Evolutionary conservation across 345 rosid species (phyloP).

Genomic region (Triadica sebifera): DNA sequence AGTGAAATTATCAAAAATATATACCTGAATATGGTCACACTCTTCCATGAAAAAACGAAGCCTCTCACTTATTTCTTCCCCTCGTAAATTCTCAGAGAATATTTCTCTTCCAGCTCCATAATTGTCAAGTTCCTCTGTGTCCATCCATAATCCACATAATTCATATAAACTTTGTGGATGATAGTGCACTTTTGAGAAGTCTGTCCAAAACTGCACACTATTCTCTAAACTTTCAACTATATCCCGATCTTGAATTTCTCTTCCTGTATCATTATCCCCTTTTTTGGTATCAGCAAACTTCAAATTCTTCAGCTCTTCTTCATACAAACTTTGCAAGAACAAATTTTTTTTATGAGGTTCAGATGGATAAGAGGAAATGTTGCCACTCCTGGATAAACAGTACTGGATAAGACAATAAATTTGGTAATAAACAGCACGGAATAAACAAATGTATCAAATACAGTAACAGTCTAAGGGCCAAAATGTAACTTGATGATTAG

Average conservation of each 20-base stretch:
- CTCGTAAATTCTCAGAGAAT: constrained; percentile 50
- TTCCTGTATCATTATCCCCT: constrained; percentile 30
- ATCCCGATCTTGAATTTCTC: constrained; percentile 61
- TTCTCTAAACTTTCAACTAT: constrained; percentile 67
- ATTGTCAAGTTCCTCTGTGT: constrained; percentile 57
- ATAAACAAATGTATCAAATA: background rate
- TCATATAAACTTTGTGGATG: constrained; percentile 79
- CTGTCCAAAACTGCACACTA: constrained; percentile 80
- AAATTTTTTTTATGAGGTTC: constrained; percentile 63
- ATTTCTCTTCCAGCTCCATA: constrained; percentile 80
- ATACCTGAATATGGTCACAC: constrained; percentile 90
- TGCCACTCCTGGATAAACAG: constrained; percentile 55
- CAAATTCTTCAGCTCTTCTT: constrained; percentile 43
- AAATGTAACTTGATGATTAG: background rate
- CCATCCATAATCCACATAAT: constrained; percentile 65
- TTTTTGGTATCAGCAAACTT: constrained; percentile 15
- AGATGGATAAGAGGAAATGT: constrained; percentile 52
- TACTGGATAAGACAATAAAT: background rate
- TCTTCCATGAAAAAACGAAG: constrained; percentile 87
- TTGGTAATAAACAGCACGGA: background rate
- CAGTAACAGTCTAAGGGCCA: background rate
- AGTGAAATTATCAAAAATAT: background rate
- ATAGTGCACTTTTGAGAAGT: constrained; percentile 81
- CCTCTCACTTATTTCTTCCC: constrained; percentile 77
- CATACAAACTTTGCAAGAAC: constrained; percentile 72